Percentiles rank a stretch among this genome's conserved stretches.
Evolutionary conservation across 768 basidiomycete species (phyloP).

Genomic region (Auricularia sp.): DNA sequence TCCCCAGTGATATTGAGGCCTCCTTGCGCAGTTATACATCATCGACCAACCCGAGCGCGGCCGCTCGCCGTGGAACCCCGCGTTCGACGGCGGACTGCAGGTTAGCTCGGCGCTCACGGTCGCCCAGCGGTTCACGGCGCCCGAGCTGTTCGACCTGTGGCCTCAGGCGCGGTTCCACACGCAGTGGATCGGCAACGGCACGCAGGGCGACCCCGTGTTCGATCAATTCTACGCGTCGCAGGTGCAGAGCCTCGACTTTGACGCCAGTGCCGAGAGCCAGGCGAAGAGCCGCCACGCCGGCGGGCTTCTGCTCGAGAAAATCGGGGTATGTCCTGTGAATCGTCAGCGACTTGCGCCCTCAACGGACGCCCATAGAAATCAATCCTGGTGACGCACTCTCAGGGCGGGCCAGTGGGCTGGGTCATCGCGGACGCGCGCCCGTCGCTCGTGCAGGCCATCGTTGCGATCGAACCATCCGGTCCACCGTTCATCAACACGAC

Average conservation of each 20-base stretch:
- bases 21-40: too few relatives aligned
- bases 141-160: constrained; percentile 32
- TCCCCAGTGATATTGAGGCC: too few relatives aligned
- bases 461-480: constrained; percentile 41
- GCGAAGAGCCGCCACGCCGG: constrained; percentile 34
- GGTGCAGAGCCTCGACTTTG: constrained; percentile 31
- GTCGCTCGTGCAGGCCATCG: constrained; percentile 33
- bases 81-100: too few relatives aligned
- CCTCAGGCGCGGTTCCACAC: constrained; percentile 37
- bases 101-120: too few relatives aligned
- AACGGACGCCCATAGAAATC: too few relatives aligned
- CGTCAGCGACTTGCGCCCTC: constrained; percentile 25
- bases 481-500: constrained; percentile 34
- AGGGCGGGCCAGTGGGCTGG: constrained; percentile 42
- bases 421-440: constrained; percentile 38
- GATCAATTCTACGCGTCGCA: constrained; percentile 37
- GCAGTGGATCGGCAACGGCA: constrained; percentile 47
- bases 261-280: constrained; percentile 22
- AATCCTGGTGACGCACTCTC: constrained; percentile 40
- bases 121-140: constrained; percentile 11
- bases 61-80: too few relatives aligned
- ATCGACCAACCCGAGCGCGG: too few relatives aligned
- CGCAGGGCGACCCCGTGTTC: constrained; percentile 34
- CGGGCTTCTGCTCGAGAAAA: constrained; percentile 33
- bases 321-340: constrained; percentile 30